Conservation (phyloP, 768 basidiomycete species). For the Dentipellis fragilis region DNA sequence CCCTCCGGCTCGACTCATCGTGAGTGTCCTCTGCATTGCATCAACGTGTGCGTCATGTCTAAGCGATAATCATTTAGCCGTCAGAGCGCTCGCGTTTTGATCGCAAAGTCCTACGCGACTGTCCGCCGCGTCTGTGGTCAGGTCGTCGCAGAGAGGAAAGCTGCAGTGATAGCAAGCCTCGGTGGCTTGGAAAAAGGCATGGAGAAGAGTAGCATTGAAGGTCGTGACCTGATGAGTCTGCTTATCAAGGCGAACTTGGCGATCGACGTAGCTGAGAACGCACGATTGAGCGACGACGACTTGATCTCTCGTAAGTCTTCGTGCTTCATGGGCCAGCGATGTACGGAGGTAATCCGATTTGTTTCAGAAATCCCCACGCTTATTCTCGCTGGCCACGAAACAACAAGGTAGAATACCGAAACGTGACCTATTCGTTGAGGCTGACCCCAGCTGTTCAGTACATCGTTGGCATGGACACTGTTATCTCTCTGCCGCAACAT, state of each 20-base stretch:
- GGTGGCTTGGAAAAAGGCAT: slow-evolving; percentile 17
- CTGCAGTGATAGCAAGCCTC: slow-evolving; percentile 20
- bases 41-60: not conserved
- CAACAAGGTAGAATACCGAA: slow-evolving; percentile 30
- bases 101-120: not conserved
- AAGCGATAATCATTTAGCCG: not conserved
- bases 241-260: slow-evolving; percentile 58
- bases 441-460: slow-evolving; percentile 11
- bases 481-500: slow-evolving; percentile 41
- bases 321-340: not conserved
- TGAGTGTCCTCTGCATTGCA: not conserved
- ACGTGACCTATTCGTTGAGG: too few relatives aligned
- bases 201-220: slow-evolving; percentile 23
- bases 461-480: slow-evolving; percentile 47
- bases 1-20: not conserved
- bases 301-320: slow-evolving; percentile 40
- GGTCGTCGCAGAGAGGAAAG: slow-evolving; percentile 18
- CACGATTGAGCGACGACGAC: slow-evolving; percentile 52
- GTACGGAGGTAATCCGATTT: not conserved
- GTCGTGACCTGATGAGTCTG: slow-evolving; percentile 49
- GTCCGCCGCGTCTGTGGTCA: not conserved
- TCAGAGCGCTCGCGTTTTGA: not conserved
- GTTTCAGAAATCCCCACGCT: slow-evolving; percentile 50
- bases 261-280: slow-evolving; percentile 42
- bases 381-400: slow-evolving; percentile 50